Conservation (phyloP, 2,329 filamentous ascomycete genomes). For the Xylariaceae sp. region DNA sequence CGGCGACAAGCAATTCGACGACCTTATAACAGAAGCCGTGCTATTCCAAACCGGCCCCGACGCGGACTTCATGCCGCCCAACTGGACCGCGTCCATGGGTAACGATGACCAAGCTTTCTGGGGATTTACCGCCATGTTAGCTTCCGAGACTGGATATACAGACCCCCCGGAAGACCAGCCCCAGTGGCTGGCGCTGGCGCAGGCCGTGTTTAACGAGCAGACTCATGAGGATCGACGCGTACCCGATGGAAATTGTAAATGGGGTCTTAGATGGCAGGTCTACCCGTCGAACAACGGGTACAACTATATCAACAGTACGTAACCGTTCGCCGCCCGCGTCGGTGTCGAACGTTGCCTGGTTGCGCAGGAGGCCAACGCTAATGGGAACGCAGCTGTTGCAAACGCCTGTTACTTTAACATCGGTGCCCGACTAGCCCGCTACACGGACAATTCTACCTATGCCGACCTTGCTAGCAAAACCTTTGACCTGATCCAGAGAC, state of each 20-base stretch:
- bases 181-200: conserved; percentile 66
- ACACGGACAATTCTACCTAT: conserved; percentile 69
- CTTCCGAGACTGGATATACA: conserved; percentile 66
- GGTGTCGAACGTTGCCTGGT: no score
- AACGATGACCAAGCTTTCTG: conserved; percentile 75
- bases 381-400: conserved; percentile 50
- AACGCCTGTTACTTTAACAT: conserved; percentile 68
- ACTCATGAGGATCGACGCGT: conserved; percentile 64
- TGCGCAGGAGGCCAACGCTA: conserved; percentile 3
- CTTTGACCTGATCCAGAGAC: conserved; percentile 62
- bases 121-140: conserved; percentile 69
- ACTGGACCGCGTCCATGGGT: conserved; percentile 61
- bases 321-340: no score
- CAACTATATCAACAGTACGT: conserved; percentile 69
- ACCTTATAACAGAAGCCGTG: conserved; percentile 58
- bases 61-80: conserved; percentile 61
- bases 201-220: conserved; percentile 69
- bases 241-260: conserved; percentile 57
- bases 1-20: conserved; percentile 65
- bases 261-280: conserved; percentile 79
- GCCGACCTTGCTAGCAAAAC: conserved; percentile 61
- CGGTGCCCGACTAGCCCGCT: conserved; percentile 70
- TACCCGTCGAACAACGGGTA: conserved; percentile 74
- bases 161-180: conserved; percentile 57
- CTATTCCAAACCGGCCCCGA: conserved; percentile 60